phyloP scores from a whole-genome alignment of 1,139 yeast genomes.

The Suhomyces chickasaworum region DNA sequence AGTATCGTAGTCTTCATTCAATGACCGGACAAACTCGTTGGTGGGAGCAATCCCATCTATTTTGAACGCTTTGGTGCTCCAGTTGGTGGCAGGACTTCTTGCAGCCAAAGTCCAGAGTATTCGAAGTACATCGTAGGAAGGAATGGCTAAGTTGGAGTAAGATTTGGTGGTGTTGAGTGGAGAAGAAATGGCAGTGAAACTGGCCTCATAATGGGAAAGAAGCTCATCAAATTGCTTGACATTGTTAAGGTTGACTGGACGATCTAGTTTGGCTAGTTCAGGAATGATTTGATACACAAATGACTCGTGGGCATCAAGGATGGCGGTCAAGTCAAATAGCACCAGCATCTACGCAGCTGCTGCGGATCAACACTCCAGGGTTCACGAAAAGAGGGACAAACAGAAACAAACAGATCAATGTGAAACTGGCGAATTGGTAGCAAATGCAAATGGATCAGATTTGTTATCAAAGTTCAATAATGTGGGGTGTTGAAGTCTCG shows the following conservation, averaged over 20 bases:
- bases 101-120: constrained; percentile 36
- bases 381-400: not conserved
- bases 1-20: constrained; percentile 24
- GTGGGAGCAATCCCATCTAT: constrained; percentile 25
- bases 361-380: not conserved
- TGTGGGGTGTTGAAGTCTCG: not conserved
- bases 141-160: constrained; percentile 18
- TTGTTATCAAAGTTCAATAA: not conserved
- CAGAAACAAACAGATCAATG: not conserved
- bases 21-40: constrained; percentile 22
- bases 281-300: constrained; percentile 29
- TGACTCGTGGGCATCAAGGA: constrained; percentile 21
- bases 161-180: not conserved
- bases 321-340: constrained; percentile 12
- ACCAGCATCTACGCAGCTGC: constrained; percentile 5
- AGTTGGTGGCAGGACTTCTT: constrained; percentile 30
- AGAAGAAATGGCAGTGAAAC: constrained; percentile 17
- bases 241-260: constrained; percentile 28
- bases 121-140: constrained; percentile 30
- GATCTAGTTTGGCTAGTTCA: constrained; percentile 23
- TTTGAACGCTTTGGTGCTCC: constrained; percentile 22
- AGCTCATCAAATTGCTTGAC: constrained; percentile 34
- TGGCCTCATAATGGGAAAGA: constrained; percentile 28
- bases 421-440: not conserved
- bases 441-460: not conserved